Percentiles rank a stretch among this genome's conserved stretches.
These are phyloP conservation scores for Penicillium taxi DNA, from an alignment of 495 filamentous ascomycete species.

Conservation along the genomic window DNA sequence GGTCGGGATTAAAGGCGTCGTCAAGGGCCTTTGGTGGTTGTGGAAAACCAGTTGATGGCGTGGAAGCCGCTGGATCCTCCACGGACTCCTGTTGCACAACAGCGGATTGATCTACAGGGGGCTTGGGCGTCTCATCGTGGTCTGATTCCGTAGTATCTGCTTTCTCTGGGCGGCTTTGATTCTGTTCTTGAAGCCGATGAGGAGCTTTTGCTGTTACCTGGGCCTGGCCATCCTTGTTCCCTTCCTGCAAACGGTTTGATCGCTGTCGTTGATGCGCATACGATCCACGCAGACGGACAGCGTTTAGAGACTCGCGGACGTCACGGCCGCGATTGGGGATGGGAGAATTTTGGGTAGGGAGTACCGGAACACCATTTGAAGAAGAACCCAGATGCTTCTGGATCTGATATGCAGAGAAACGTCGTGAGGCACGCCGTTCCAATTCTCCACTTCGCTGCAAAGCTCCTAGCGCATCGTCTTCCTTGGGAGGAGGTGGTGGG, in stretches of 20 bases:
- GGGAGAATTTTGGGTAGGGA: slow-evolving; percentile 78
- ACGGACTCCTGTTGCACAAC: slow-evolving; percentile 25
- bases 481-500: slow-evolving; percentile 68
- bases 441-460: slow-evolving; percentile 85
- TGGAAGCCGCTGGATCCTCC: slow-evolving; percentile 17
- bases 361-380: slow-evolving; percentile 72
- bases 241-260: slow-evolving; percentile 46
- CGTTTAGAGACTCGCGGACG: slow-evolving; percentile 83
- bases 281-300: slow-evolving; percentile 72
- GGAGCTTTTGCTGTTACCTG: slow-evolving; percentile 53
- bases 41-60: slow-evolving; percentile 23
- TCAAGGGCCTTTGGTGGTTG: slow-evolving; percentile 31
- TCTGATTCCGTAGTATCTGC: slow-evolving; percentile 30
- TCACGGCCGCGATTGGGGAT: slow-evolving; percentile 85
- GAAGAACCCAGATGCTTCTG: slow-evolving; percentile 82
- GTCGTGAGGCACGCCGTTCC: slow-evolving; percentile 83
- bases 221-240: slow-evolving; percentile 42
- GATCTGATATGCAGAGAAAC: slow-evolving; percentile 94
- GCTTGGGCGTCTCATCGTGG: slow-evolving; percentile 41
- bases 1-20: slow-evolving; percentile 40
- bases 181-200: slow-evolving; percentile 52
- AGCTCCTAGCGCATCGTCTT: slow-evolving; percentile 85
- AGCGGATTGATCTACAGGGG: slow-evolving; percentile 54
- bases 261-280: slow-evolving; percentile 56
- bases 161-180: slow-evolving; percentile 20